Percentiles rank a stretch among this genome's conserved stretches.
phyloP scores from a whole-genome alignment of 306 rosid genomes.

The Inga laurina region DNA sequence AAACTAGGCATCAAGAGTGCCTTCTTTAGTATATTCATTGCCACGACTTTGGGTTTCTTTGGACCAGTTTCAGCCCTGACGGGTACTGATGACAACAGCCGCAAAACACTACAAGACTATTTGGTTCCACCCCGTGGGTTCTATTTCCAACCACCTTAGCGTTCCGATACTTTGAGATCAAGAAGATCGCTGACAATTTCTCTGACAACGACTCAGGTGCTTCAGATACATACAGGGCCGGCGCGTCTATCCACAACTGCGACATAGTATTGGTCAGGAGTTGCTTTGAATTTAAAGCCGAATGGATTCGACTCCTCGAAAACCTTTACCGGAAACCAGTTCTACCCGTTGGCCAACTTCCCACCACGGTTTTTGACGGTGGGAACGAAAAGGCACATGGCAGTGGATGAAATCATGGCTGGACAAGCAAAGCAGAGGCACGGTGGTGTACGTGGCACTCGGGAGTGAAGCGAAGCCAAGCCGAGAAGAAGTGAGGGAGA shows the following conservation, averaged over 20 bases:
- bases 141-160: constrained; percentile 19
- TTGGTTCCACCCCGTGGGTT: constrained; percentile 24
- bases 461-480: neutral
- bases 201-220: neutral
- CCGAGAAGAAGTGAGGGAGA: neutral
- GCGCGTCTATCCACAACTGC: neutral
- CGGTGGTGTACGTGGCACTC: neutral
- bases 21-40: constrained; percentile 28
- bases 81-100: neutral
- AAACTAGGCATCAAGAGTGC: constrained; percentile 21
- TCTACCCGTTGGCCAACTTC: neutral
- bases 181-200: neutral
- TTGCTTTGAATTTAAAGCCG: neutral
- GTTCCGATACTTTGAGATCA: neutral
- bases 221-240: neutral
- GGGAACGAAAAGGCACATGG: neutral
- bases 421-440: constrained; percentile 28
- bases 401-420: constrained; percentile 26
- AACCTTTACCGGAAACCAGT: neutral
- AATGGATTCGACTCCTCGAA: constrained; percentile 15
- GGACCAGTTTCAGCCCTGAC: neutral
- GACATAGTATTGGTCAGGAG: neutral
- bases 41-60: neutral
- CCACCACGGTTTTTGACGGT: neutral
- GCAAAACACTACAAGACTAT: constrained; percentile 27